Percentiles rank a stretch among this genome's conserved stretches.
Evolutionary conservation across 805 yeast species (phyloP).

Genomic region (Wickerhamomyces canadensis): DNA sequence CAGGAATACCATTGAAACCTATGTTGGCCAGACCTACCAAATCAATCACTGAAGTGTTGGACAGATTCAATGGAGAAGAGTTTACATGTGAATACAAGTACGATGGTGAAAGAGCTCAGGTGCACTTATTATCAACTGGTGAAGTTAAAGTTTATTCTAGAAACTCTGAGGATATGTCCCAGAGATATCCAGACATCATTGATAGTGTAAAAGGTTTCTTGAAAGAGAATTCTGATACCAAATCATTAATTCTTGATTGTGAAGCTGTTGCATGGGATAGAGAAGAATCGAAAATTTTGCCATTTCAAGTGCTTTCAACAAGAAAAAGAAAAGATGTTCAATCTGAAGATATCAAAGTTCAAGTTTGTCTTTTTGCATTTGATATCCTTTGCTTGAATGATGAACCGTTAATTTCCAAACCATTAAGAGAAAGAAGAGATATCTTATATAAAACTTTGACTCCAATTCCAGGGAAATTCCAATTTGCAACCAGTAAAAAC

Average conservation of each 20-base stretch:
- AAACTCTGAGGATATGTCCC: slow-evolving; percentile 96
- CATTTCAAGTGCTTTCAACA: slow-evolving; percentile 90
- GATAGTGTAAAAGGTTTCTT: slow-evolving; percentile 60
- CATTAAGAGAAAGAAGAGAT: slow-evolving; percentile 67
- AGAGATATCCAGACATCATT: slow-evolving; percentile 86
- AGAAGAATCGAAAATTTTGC: slow-evolving; percentile 70
- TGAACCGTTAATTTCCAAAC: slow-evolving; percentile 57
- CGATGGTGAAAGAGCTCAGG: slow-evolving; percentile 97
- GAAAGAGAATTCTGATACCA: slow-evolving; percentile 29
- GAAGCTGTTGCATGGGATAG: slow-evolving; percentile 98
- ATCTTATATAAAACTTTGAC: slow-evolving; percentile 50
- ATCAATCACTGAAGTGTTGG: slow-evolving; percentile 85
- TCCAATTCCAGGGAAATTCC: slow-evolving; percentile 69
- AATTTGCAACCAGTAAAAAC: slow-evolving; percentile 71
- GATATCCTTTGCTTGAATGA: slow-evolving; percentile 77
- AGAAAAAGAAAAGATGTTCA: slow-evolving; percentile 92
- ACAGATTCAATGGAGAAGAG: slow-evolving; percentile 74
- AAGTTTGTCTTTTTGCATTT: slow-evolving; percentile 89
- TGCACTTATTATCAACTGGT: slow-evolving; percentile 67
- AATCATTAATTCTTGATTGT: slow-evolving; percentile 78
- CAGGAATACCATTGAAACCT: slow-evolving; percentile 94
- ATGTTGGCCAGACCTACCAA: slow-evolving; percentile 98
- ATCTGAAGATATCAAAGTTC: slow-evolving; percentile 80
- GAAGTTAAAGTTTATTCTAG: slow-evolving; percentile 78
- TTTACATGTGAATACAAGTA: slow-evolving; percentile 97